Conservation (phyloP, 176 grass and related monocot genomes). For the Chrysopogon serrulatus region DNA sequence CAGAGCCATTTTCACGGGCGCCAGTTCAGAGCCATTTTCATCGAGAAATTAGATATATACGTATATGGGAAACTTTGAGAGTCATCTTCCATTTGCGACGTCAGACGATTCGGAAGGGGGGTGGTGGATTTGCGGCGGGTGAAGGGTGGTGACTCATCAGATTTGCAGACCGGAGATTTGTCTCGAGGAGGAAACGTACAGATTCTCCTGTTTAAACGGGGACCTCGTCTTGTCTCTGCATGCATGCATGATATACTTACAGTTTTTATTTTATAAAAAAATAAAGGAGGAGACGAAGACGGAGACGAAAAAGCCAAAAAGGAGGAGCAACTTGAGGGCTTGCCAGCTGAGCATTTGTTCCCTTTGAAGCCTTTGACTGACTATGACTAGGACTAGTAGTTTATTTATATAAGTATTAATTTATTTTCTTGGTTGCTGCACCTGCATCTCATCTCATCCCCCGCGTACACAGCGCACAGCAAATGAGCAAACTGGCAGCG, state of each 20-base stretch:
- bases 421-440: background rate
- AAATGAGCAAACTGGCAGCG: background rate
- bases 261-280: background rate
- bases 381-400: background rate
- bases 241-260: background rate
- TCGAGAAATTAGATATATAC: background rate
- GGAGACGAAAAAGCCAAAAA: too few species aligned
- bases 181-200: background rate
- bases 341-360: background rate
- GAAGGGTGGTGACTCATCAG: background rate
- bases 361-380: constrained; percentile 1
- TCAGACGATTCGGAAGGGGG: background rate
- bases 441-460: background rate
- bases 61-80: background rate
- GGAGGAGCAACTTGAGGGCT: background rate
- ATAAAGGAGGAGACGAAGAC: background rate
- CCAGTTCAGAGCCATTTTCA: background rate
- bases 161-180: background rate
- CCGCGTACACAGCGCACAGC: background rate
- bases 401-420: background rate
- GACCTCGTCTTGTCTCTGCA: background rate
- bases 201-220: background rate
- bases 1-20: too few species aligned
- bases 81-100: background rate
- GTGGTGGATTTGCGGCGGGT: background rate